These are phyloP conservation scores for Sinapis alba DNA, from an alignment of 441 rosid genomes.

Conservation along the genomic window DNA sequence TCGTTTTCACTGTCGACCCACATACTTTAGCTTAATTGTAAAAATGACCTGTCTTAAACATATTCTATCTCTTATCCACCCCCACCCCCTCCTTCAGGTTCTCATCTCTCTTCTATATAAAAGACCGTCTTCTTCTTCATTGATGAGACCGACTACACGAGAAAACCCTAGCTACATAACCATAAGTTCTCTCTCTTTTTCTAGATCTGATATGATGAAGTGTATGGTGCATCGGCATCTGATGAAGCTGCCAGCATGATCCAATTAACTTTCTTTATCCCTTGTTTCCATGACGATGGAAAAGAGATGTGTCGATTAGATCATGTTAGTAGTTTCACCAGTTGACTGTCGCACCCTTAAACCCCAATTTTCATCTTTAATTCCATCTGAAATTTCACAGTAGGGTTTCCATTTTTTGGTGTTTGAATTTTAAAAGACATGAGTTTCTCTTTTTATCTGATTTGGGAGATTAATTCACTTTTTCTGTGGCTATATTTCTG, in stretches of 20 bases:
- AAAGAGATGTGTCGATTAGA: slow-evolving; percentile 28
- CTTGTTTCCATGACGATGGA: slow-evolving; percentile 8
- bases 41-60: slow-evolving; percentile 10
- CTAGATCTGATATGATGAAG: slow-evolving; percentile 24
- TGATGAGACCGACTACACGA: slow-evolving; percentile 14
- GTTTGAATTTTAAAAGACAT: background rate
- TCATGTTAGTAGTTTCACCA: slow-evolving; percentile 46
- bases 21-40: background rate
- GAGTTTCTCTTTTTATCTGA: background rate
- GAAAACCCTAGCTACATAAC: slow-evolving; percentile 18
- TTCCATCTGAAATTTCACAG: background rate
- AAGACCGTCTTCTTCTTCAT: slow-evolving; percentile 29
- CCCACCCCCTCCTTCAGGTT: background rate
- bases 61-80: slow-evolving; percentile 13
- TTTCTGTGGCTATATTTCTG: background rate
- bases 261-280: slow-evolving; percentile 44
- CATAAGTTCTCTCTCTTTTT: background rate
- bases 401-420: slow-evolving; percentile 1
- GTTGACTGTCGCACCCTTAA: slow-evolving; percentile 37
- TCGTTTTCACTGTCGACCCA: slow-evolving; percentile 18
- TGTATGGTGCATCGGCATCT: slow-evolving; percentile 63
- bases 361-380: slow-evolving; percentile 12
- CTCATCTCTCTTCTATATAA: slow-evolving; percentile 36
- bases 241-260: slow-evolving; percentile 99
- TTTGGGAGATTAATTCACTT: background rate